A percentile compares a stretch with the other conserved stretches of the same genome.
phyloP scores from a whole-genome alignment of 768 basidiomycete genomes.

The Auricularia cornea region DNA sequence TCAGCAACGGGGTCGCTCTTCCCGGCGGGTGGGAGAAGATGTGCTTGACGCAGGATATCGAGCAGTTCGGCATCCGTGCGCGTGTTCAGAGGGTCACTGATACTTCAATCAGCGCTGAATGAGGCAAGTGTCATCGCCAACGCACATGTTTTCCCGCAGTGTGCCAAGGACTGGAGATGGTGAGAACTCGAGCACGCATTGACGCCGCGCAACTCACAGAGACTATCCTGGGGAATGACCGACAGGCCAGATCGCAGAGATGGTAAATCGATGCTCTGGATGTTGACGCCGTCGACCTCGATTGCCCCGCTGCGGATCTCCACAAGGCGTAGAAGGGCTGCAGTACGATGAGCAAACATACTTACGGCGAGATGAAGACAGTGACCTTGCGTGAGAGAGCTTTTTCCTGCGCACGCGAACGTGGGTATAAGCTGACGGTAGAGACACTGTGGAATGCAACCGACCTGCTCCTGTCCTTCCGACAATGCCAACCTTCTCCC shows the following conservation, averaged over 20 bases:
- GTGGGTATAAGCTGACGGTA: neutral
- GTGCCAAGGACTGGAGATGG: slow-evolving; percentile 32
- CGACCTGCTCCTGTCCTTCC: slow-evolving; percentile 40
- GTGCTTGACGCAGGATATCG: slow-evolving; percentile 51
- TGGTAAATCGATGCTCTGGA: slow-evolving; percentile 45
- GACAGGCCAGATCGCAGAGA: slow-evolving; percentile 45
- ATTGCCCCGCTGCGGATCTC: slow-evolving; percentile 52
- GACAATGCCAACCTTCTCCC: slow-evolving; percentile 56
- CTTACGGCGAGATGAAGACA: neutral
- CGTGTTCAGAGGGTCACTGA: slow-evolving; percentile 44
- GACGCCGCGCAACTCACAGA: slow-evolving; percentile 28
- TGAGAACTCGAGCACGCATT: slow-evolving; percentile 13
- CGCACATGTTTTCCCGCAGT: slow-evolving; percentile 38
- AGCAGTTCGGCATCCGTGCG: slow-evolving; percentile 58
- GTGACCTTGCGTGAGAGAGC: neutral
- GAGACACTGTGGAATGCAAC: no score
- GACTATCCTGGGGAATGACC: slow-evolving; percentile 59
- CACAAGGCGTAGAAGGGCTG: slow-evolving; percentile 26
- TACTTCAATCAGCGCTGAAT: no score
- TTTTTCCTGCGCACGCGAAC: neutral
- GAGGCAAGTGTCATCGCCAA: neutral
- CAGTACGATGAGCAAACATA: neutral
- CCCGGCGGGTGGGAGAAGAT: slow-evolving; percentile 49
- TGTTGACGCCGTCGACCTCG: slow-evolving; percentile 48
- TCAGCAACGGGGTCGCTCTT: slow-evolving; percentile 36